phyloP scores from a whole-genome alignment of 2,329 filamentous ascomycete genomes.

The Ceratocystiopsis sp. region DNA sequence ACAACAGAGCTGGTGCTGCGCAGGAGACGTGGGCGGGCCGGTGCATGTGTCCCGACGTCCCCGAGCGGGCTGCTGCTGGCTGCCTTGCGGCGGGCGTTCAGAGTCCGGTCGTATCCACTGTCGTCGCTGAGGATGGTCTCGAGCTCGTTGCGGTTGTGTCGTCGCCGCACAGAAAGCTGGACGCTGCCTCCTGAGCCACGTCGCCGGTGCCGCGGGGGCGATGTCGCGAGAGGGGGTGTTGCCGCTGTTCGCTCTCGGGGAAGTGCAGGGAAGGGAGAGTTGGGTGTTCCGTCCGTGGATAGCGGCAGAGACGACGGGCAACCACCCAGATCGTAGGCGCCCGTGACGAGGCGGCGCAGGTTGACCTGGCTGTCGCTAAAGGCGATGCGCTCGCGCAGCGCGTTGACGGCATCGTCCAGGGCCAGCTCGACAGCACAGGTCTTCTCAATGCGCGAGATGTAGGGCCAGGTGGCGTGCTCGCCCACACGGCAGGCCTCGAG shows the following conservation, averaged over 20 bases:
- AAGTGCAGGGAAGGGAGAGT: neutral
- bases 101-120: conserved; percentile 4
- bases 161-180: conserved; percentile 19
- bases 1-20: neutral
- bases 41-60: too few relatives aligned
- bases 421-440: conserved; percentile 80
- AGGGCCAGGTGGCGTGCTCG: conserved; percentile 82
- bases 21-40: too few relatives aligned
- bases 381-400: conserved; percentile 48
- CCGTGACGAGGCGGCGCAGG: conserved; percentile 28
- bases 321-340: conserved; percentile 15
- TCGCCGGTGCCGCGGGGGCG: conserved; percentile 11
- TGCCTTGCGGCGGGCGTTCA: too few relatives aligned
- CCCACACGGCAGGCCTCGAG: conserved; percentile 57
- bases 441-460: conserved; percentile 68
- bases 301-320: too few relatives aligned
- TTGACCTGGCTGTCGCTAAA: conserved; percentile 51
- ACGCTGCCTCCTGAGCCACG: conserved; percentile 34
- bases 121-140: conserved; percentile 22
- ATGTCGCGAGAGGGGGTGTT: neutral
- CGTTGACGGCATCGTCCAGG: conserved; percentile 57
- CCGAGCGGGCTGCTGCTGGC: too few relatives aligned
- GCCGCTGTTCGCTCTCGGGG: too few relatives aligned
- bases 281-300: conserved; percentile 1
- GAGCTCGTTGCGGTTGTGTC: conserved; percentile 14